Base-by-base conservation (phyloP, 345 rosid genomes). In the Xanthoceras sorbifolium region DNA sequence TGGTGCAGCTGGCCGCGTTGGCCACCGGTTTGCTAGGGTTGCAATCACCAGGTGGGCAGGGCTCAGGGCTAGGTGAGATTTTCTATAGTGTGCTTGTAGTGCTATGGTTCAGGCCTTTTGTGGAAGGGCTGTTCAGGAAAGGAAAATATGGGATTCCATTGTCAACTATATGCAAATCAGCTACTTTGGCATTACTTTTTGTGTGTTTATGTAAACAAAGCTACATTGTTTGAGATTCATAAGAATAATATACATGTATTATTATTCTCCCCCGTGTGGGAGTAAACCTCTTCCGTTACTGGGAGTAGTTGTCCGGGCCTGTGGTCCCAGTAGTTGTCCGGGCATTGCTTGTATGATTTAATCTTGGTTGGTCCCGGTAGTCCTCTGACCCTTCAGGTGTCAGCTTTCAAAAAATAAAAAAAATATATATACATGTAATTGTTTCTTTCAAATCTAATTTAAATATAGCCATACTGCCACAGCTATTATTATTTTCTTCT, bases 91-190 rank as follows among this genome's bases (percentile, higher is more conserved):
- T 78, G 63, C n/a, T 72, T 82, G 72, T 78, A 73, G 62, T 84
- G 66, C 17, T 77, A 2, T 64, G 68, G 34, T 82, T 81, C 48
- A 70, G 67, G 83, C 84, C 87, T 6, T 84, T 86, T 52, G 15
- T 84, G 8, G 67, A 75, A 57, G 91, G 88, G 7, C 22, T 85
- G 65, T 72, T 83, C 55, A 34, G 79, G 20, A 84, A 72, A 78
- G 86, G 85, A 28, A 83, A 88, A 48, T 63, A 80, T 74, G 87
- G 89, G 17, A 86, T 86, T 38, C 89, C 91, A 15, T 42, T 48
- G 0, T n/a, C 82, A 1, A 86, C 83, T 2, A 57, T 83, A 1
- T 76, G 29, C 66, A 88, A 83, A 61, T 76, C 86, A 9, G 72
- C 72, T 76, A 29, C 76, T 9, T 36, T 83, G 28, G 80, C 83